Evolutionary conservation across 2,329 filamentous ascomycete genomes (phyloP), one percentile per base, ranked within the genome.

Genomic region (Paraphoma chrysanthemicola): DNA sequence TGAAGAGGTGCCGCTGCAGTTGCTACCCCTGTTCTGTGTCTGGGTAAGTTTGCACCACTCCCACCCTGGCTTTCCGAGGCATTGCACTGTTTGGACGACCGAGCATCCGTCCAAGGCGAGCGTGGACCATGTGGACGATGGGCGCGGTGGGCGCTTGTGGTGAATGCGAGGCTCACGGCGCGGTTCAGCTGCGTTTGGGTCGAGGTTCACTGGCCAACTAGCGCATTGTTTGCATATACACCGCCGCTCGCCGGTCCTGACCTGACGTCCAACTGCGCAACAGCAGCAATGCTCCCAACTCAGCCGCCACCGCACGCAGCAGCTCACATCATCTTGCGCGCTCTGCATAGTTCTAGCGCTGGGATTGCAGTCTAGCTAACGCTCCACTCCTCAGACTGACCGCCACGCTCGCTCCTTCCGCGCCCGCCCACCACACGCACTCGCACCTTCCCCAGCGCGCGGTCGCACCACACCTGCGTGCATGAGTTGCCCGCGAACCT

Each of bases 401-500:
- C 51, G 48, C 29, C 48, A 54, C 55, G n/a, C 48, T 58, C 56
- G 49, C 43, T 48, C 47, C 49, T 48, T 39, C 50, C 45, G 39
- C 53, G 48, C 33, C 23, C 23, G 28, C 12, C 39, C 29, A 28
- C 28, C 44, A 36, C 14, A 42, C 53, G 45, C 57, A 36, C 41
- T 41, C 48, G 42, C 51, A 48, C 44, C 16, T 53, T 33, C 59
- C 44, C 43, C 45, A 30, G 44, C 28, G 17, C 47, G 33, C 41
- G 31, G 31, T 41, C 52, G 30, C 14, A 18, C 33, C 33, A 41
- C 48, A 33, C 51, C 46, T 47, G 52, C 48, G 63, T 67, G 59
- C 57, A 70, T 70, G 67, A 60, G 41, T 59, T 54, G 44, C 50
- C 43, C 56, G 44, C 55, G 42, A 57, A 53, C 36, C 48, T 45